Conservation (phyloP, 345 rosid species). For the Citrus sp. region DNA sequence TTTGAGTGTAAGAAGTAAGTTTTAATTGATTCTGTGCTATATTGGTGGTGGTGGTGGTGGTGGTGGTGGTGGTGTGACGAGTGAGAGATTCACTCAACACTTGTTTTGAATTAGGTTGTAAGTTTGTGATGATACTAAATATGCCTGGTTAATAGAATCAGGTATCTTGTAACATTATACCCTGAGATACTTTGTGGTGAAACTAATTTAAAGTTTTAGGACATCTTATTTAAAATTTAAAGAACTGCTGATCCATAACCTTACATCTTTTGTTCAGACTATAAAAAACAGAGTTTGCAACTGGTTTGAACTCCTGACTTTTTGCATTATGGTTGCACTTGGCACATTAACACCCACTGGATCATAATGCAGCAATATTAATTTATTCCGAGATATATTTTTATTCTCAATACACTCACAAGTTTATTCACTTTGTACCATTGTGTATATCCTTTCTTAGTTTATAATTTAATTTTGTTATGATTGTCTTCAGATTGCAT, state of each 20-base stretch:
- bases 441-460: background rate
- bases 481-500: slow-evolving; percentile 69
- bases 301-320: background rate
- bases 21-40: background rate
- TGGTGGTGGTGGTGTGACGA: background rate
- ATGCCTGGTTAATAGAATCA: background rate
- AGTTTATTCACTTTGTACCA: background rate
- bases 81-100: background rate
- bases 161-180: background rate
- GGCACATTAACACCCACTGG: background rate
- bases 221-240: background rate
- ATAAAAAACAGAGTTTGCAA: background rate
- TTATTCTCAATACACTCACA: background rate
- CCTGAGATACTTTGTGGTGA: too few species aligned
- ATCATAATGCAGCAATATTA: background rate
- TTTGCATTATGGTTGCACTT: background rate
- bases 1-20: background rate
- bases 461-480: slow-evolving; percentile 7
- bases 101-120: background rate
- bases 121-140: background rate
- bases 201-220: background rate
- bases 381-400: background rate
- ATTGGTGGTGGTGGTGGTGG: background rate
- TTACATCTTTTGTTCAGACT: background rate
- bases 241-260: background rate